A percentile compares a stretch with the other conserved stretches of the same genome.
phyloP scores from a whole-genome alignment of 192 early-diverging fungal genomes.

The Pilaira anomala region DNA sequence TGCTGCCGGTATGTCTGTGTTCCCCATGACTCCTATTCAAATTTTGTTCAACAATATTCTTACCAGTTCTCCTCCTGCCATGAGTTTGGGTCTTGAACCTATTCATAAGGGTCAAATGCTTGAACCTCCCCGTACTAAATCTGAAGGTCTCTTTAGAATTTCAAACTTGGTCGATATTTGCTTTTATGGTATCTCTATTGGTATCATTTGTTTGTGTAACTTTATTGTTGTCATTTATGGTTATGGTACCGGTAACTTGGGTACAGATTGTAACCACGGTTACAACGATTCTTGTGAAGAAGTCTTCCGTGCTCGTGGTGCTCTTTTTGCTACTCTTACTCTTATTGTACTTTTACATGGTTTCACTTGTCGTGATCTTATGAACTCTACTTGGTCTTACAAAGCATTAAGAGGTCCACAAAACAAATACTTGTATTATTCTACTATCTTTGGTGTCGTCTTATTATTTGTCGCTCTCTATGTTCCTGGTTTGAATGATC shows the following conservation, averaged over 20 bases:
- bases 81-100: slow-evolving; percentile 73
- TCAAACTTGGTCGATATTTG: slow-evolving; percentile 64
- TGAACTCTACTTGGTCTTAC: slow-evolving; percentile 56
- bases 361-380: slow-evolving; percentile 70
- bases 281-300: slow-evolving; percentile 53
- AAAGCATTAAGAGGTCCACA: slow-evolving; percentile 43
- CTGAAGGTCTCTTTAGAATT: slow-evolving; percentile 63
- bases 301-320: slow-evolving; percentile 70
- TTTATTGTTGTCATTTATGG: slow-evolving; percentile 64
- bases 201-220: slow-evolving; percentile 57
- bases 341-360: slow-evolving; percentile 69
- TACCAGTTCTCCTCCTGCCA: slow-evolving; percentile 76
- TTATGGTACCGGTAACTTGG: slow-evolving; percentile 58
- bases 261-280: slow-evolving; percentile 54
- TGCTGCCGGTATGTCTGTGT: slow-evolving; percentile 52
- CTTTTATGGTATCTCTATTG: slow-evolving; percentile 66
- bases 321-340: slow-evolving; percentile 69
- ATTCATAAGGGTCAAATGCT: slow-evolving; percentile 63
- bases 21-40: slow-evolving; percentile 76
- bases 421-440: slow-evolving; percentile 51
- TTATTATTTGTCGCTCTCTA: slow-evolving; percentile 58
- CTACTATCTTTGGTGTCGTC: slow-evolving; percentile 45
- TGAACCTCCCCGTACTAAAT: slow-evolving; percentile 62
- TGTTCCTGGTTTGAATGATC: slow-evolving; percentile 62
- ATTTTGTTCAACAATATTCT: slow-evolving; percentile 81